Conservation (phyloP, 1,284 basidiomycete species). For the Peniophora sp. region DNA sequence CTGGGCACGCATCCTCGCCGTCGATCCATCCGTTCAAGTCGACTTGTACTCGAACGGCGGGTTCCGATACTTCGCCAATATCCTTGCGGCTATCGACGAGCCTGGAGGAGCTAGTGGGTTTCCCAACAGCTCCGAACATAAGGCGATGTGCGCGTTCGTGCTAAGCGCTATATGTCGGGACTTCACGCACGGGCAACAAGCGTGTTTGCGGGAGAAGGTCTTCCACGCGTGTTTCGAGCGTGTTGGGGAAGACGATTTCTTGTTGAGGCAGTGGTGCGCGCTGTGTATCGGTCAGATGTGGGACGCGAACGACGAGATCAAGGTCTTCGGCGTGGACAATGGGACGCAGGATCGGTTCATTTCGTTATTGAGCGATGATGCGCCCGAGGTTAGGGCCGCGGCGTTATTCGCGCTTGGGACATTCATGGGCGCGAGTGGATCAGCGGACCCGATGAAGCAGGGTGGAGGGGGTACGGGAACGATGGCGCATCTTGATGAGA, state of each 20-base stretch:
- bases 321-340: conserved; percentile 75
- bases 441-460: conserved; percentile 51
- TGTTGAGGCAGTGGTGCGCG: conserved; percentile 91
- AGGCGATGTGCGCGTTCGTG: conserved; percentile 98
- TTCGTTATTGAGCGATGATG: conserved; percentile 77
- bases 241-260: conserved; percentile 84
- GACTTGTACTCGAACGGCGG: conserved; percentile 85
- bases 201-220: conserved; percentile 79
- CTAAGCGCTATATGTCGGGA: conserved; percentile 90
- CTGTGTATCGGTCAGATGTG: conserved; percentile 94
- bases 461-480: conserved; percentile 85
- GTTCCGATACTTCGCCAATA: conserved; percentile 84
- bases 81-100: conserved; percentile 64
- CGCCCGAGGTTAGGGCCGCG: conserved; percentile 89
- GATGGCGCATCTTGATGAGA: conserved; percentile 76
- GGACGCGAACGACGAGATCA: conserved; percentile 90
- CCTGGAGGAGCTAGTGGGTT: conserved; percentile 38
- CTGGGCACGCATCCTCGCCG: conserved; percentile 95
- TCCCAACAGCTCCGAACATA: conserved; percentile 93
- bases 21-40: conserved; percentile 88
- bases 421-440: conserved; percentile 86
- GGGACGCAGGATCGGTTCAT: conserved; percentile 87
- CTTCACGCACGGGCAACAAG: conserved; percentile 80
- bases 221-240: conserved; percentile 87
- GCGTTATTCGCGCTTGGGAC: conserved; percentile 91